A percentile compares a stretch with the other conserved stretches of the same genome.
Evolutionary conservation across 106 monocot genomes (phyloP).

Genomic region (Iris macrosiphon): DNA sequence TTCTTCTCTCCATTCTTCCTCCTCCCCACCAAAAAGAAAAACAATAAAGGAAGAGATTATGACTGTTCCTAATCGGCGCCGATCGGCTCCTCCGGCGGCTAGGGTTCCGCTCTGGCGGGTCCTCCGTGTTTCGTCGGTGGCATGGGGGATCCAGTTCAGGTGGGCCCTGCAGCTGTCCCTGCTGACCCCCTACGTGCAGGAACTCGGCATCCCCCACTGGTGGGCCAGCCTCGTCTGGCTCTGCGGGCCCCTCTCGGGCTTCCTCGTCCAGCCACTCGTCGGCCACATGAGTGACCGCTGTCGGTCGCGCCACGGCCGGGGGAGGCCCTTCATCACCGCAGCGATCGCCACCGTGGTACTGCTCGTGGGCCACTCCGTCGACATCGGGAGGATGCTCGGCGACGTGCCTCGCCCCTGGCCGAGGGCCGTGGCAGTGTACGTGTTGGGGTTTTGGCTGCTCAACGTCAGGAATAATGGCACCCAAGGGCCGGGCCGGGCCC

Average conservation of each 20-base stretch:
- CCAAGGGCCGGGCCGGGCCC: no score
- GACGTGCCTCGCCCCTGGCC: no score
- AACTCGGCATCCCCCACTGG: slow-evolving; percentile 62
- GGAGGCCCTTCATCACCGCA: slow-evolving; percentile 46
- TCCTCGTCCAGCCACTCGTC: slow-evolving; percentile 61
- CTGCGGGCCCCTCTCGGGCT: slow-evolving; percentile 65
- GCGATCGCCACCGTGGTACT: slow-evolving; percentile 22
- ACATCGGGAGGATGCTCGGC: no score
- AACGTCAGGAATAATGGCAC: no score
- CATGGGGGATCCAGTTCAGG: slow-evolving; percentile 63
- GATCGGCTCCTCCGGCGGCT: neutral
- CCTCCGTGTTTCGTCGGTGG: slow-evolving; percentile 32
- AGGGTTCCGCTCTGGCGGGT: slow-evolving; percentile 26
- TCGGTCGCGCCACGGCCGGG: slow-evolving; percentile 32
- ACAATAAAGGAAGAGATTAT: no score
- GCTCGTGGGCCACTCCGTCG: no score
- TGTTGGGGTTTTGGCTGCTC: no score
- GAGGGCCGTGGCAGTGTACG: no score
- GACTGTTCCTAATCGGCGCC: no score
- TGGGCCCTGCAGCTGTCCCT: slow-evolving; percentile 78
- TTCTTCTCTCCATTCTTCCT: no score
- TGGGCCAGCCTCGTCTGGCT: slow-evolving; percentile 71
- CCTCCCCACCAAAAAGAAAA: no score
- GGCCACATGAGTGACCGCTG: slow-evolving; percentile 57
- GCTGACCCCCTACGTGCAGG: slow-evolving; percentile 73